phyloP scores from a whole-genome alignment of 208 protist species.

The Leishmania tarentolae region DNA sequence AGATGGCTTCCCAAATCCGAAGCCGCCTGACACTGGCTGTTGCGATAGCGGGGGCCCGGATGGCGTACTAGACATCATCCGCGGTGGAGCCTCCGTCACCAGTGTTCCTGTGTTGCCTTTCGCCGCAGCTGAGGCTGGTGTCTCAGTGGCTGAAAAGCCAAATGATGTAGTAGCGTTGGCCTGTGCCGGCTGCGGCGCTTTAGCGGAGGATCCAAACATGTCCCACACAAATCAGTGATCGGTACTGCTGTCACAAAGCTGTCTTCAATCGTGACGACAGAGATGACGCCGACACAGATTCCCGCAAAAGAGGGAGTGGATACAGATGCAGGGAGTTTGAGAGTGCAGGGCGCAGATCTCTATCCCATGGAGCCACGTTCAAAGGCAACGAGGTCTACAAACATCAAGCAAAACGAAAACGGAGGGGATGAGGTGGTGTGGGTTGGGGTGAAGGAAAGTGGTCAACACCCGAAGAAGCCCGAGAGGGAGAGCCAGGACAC shows the following conservation, averaged over 20 bases:
- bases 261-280: background rate
- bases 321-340: background rate
- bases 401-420: background rate
- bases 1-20: background rate
- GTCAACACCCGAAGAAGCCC: background rate
- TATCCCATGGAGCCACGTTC: background rate
- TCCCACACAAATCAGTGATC: background rate
- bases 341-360: background rate
- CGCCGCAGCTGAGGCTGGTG: background rate
- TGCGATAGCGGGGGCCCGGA: background rate
- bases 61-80: background rate
- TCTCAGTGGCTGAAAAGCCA: background rate
- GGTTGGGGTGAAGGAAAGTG: background rate
- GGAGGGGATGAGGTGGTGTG: background rate
- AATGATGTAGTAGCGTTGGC: background rate
- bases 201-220: slow-evolving; percentile 6
- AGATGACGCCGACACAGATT: background rate
- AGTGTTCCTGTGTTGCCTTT: background rate
- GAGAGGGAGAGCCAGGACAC: background rate
- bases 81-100: background rate
- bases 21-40: background rate
- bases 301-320: background rate
- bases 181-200: background rate
- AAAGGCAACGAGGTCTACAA: background rate
- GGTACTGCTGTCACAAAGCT: background rate